These are phyloP conservation scores for Fusarium setosum DNA, from an alignment of 2,329 filamentous ascomycete genomes.

Conservation along the genomic window DNA sequence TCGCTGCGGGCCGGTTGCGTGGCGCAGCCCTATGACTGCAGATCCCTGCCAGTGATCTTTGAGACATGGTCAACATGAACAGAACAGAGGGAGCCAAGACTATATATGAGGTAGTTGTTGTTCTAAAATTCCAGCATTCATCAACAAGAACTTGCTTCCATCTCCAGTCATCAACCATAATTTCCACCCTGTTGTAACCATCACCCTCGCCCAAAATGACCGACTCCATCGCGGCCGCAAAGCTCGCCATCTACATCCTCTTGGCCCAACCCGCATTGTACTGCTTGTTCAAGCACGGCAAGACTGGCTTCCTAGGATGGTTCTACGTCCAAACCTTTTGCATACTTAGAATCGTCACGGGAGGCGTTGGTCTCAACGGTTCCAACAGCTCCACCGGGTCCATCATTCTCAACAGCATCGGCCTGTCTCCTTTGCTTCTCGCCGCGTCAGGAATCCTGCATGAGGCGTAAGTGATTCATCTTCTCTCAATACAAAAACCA, in stretches of 20 bases:
- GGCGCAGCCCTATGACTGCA: not conserved
- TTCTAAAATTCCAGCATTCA: too few species aligned
- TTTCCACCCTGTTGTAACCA: too few species aligned
- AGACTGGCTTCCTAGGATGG: slow-evolving; percentile 17
- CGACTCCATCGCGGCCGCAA: slow-evolving; percentile 11
- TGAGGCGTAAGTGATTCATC: slow-evolving; percentile 5
- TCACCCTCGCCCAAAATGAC: not conserved
- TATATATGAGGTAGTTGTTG: not conserved
- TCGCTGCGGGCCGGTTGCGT: not conserved
- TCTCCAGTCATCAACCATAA: not conserved
- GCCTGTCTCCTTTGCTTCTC: slow-evolving; percentile 11
- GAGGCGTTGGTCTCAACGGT: slow-evolving; percentile 3
- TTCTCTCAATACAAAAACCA: not conserved
- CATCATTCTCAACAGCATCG: slow-evolving; percentile 15
- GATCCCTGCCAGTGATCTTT: too few species aligned
- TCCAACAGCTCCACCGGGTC: not conserved
- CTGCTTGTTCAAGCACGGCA: slow-evolving; percentile 18
- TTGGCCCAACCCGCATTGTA: slow-evolving; percentile 9
- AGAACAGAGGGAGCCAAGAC: slow-evolving; percentile 1
- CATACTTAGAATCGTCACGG: slow-evolving; percentile 10
- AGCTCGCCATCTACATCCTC: slow-evolving; percentile 14
- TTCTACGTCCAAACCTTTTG: slow-evolving; percentile 19
- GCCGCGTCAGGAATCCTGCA: slow-evolving; percentile 13
- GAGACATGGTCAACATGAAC: too few species aligned
- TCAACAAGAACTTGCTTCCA: not conserved